Percentiles rank a stretch among this genome's conserved stretches.
Evolutionary conservation across 768 basidiomycete genomes (phyloP).

Genomic region (Omphalotus guepiniiformis): DNA sequence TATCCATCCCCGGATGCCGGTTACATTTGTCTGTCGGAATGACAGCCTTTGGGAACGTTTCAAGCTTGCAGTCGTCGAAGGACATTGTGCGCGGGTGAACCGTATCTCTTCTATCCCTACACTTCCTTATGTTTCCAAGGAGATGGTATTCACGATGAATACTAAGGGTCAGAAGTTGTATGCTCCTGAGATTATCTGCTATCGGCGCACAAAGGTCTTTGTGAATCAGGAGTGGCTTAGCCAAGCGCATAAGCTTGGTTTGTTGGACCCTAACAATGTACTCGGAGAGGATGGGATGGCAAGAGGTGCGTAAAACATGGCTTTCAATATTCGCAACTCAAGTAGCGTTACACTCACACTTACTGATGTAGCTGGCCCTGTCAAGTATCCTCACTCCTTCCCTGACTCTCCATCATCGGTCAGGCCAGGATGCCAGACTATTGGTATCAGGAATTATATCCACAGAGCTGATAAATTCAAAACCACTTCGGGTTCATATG

Average conservation of each 20-base stretch:
- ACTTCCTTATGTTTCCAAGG: not conserved
- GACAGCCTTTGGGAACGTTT: not conserved
- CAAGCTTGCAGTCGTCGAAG: not conserved
- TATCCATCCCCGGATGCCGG: slow-evolving; percentile 14
- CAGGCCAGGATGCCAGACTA: not conserved
- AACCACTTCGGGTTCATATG: not conserved
- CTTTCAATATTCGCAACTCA: not conserved
- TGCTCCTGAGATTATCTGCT: not conserved
- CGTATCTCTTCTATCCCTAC: not conserved
- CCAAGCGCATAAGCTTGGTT: not conserved
- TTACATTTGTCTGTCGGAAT: not conserved
- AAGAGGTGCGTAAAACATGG: not conserved
- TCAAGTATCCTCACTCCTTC: not conserved
- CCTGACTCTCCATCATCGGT: not conserved
- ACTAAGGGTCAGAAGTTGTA: not conserved
- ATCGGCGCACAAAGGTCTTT: not conserved
- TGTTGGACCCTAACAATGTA: not conserved
- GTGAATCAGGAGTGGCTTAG: not conserved
- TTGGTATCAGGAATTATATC: not conserved
- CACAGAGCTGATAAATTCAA: not conserved
- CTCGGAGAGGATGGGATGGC: not conserved
- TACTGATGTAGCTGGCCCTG: too few relatives aligned
- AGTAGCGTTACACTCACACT: not conserved
- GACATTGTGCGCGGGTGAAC: not conserved
- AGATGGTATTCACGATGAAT: not conserved